Percentiles rank a stretch among this genome's conserved stretches.
Conservation (phyloP, 202 grass and related monocot species). For the Thinopyrum obtusiflorum region DNA sequence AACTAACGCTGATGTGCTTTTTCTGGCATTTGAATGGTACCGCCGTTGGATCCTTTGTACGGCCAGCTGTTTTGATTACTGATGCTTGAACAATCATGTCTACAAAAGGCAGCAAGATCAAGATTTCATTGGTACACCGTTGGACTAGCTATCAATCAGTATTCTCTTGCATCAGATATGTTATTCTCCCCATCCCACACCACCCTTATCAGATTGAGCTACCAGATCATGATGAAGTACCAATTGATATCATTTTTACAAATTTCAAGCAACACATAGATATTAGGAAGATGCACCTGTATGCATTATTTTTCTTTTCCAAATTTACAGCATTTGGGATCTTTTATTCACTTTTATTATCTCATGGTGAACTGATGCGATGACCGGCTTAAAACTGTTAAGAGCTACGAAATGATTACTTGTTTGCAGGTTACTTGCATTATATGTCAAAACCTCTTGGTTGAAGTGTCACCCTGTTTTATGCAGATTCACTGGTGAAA, state of each 20-base stretch:
- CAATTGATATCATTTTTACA: background rate
- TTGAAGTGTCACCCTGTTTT: constrained; percentile 35
- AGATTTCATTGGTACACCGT: constrained; percentile 72
- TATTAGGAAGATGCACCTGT: background rate
- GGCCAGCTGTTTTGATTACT: constrained; percentile 97
- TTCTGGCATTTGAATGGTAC: constrained; percentile 96
- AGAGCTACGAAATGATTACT: no score
- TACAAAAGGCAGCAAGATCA: constrained; percentile 88
- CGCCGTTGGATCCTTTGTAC: constrained; percentile 74
- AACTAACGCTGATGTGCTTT: constrained; percentile 12
- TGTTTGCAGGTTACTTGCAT: constrained; percentile 27
- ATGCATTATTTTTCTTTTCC: background rate
- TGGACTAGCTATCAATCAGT: background rate
- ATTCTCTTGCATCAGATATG: background rate
- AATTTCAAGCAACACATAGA: no score
- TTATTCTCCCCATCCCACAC: background rate
- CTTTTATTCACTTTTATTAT: background rate
- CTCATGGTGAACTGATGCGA: background rate
- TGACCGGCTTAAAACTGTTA: background rate
- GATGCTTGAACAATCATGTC: constrained; percentile 96
- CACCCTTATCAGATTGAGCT: background rate
- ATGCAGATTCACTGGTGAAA: constrained; percentile 72
- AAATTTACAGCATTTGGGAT: background rate
- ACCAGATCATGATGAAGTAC: background rate
- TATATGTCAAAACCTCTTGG: background rate